Percentiles rank a stretch among this genome's conserved stretches.
phyloP scores from a whole-genome alignment of 1,284 basidiomycete species.

The Paramarasmius palmivorus region DNA sequence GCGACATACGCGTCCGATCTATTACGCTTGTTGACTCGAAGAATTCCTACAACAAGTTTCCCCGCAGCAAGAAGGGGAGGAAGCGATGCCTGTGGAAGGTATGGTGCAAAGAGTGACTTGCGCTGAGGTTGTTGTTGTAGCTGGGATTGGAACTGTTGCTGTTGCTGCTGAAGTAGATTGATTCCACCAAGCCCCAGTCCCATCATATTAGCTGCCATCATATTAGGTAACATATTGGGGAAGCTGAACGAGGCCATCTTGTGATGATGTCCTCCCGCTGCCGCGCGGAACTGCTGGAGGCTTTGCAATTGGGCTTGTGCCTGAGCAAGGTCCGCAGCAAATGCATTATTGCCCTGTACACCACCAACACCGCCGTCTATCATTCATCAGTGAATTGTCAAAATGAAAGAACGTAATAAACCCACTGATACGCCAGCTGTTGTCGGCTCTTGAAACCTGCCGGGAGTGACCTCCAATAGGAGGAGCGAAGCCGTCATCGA shows the following conservation, averaged over 20 bases:
- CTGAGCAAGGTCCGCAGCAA: conserved; percentile 83
- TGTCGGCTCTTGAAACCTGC: conserved; percentile 75
- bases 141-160: conserved; percentile 88
- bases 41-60: conserved; percentile 95
- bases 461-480: conserved; percentile 68
- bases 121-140: conserved; percentile 92
- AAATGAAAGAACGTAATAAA: conserved; percentile 21
- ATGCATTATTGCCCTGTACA: conserved; percentile 62
- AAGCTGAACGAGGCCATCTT: conserved; percentile 98
- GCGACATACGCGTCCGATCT: conserved; percentile 98
- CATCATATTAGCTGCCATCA: conserved; percentile 95
- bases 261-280: conserved; percentile 91
- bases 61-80: conserved; percentile 97
- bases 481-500: conserved; percentile 74
- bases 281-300: conserved; percentile 95
- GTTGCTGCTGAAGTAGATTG: conserved; percentile 82
- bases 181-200: conserved; percentile 81
- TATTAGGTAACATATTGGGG: conserved; percentile 94
- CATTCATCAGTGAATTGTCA: conserved; percentile 18
- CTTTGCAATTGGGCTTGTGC: conserved; percentile 97
- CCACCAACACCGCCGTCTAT: conserved; percentile 74
- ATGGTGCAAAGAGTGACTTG: conserved; percentile 98
- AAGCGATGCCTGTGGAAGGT: conserved; percentile 95
- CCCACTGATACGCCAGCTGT: conserved; percentile 87
- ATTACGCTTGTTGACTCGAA: conserved; percentile 99